A percentile compares a stretch with the other conserved stretches of the same genome.
These are phyloP conservation scores for Lecanicillium sp. DNA, from an alignment of 2,329 filamentous ascomycete species.

Conservation along the genomic window DNA sequence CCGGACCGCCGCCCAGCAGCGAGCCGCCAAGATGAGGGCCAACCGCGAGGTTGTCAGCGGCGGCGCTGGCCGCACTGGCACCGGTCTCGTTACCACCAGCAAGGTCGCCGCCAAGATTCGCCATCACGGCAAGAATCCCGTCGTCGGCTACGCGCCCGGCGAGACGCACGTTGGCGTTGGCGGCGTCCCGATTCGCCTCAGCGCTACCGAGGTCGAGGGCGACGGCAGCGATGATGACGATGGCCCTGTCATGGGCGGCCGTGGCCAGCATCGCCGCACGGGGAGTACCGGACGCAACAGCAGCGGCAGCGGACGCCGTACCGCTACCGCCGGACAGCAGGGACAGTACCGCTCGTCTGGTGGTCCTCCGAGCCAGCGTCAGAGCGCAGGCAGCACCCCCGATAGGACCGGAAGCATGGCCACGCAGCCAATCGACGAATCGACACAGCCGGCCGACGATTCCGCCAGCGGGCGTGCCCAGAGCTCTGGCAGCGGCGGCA, in stretches of 20 bases:
- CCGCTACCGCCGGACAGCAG: constrained; percentile 20
- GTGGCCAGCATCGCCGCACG: constrained; percentile 58
- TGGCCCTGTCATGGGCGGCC: constrained; percentile 29
- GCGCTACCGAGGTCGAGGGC: constrained; percentile 90
- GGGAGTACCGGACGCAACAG: constrained; percentile 72
- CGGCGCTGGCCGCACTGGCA: constrained; percentile 46
- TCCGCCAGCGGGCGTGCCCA: constrained; percentile 38
- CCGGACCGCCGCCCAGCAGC: constrained; percentile 70
- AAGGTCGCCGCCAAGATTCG: constrained; percentile 80
- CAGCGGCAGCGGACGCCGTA: constrained; percentile 40
- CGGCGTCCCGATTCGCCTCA: constrained; percentile 83
- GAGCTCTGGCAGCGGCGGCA: constrained; percentile 49
- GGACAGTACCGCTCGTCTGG: constrained; percentile 44
- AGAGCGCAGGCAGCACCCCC: constrained; percentile 49
- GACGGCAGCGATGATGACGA: constrained; percentile 76
- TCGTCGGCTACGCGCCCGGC: constrained; percentile 71
- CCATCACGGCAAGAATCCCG: constrained; percentile 66
- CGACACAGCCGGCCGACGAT: constrained; percentile 25
- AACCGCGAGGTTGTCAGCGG: constrained; percentile 73
- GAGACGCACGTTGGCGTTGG: constrained; percentile 66
- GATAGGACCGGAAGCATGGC: constrained; percentile 46
- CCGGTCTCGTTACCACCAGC: constrained; percentile 51
- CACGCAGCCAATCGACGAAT: constrained; percentile 29
- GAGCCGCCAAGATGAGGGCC: constrained; percentile 80
- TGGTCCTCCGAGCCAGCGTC: constrained; percentile 28